These are phyloP conservation scores for Cystobasidiaceae sp. DNA, from an alignment of 1,284 basidiomycete genomes.

Conservation along the genomic window DNA sequence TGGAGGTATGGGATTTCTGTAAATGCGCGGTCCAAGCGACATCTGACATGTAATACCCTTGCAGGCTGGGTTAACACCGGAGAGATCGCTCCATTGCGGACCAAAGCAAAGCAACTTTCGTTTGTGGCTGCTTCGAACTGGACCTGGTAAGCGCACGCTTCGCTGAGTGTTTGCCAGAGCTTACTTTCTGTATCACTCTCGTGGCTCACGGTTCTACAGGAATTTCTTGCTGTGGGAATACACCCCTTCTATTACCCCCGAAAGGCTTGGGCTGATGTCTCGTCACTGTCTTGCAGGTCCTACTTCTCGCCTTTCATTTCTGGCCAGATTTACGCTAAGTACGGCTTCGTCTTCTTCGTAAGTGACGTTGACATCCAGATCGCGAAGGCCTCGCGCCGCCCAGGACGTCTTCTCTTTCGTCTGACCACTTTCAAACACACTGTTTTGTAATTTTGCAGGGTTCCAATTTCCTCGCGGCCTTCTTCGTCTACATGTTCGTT, in stretches of 20 bases:
- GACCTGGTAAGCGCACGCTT: no score
- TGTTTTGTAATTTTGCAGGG: neutral
- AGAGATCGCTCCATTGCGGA: conserved; percentile 26
- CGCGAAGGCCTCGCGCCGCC: no score
- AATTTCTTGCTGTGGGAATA: conserved; percentile 2
- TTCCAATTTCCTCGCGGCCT: conserved; percentile 14
- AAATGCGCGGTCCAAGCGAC: neutral
- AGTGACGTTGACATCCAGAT: conserved; percentile 61
- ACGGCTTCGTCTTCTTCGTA: conserved; percentile 70
- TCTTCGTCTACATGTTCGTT: conserved; percentile 31
- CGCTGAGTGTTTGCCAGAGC: no score
- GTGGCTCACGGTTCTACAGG: no score
- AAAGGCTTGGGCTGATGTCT: no score
- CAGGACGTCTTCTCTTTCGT: no score
- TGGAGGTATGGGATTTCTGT: conserved; percentile 4
- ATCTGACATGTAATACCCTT: neutral
- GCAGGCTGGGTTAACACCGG: conserved; percentile 22
- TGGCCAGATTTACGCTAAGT: conserved; percentile 61
- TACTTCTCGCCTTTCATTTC: conserved; percentile 27
- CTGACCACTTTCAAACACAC: conserved; percentile 47
- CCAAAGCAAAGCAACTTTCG: conserved; percentile 29
- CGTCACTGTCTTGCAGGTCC: no score
- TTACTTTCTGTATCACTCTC: no score
- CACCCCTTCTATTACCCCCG: neutral
- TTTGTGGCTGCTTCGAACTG: conserved; percentile 19